Conservation (phyloP, 768 basidiomycete species). For the Aureoboletus auriporus region DNA sequence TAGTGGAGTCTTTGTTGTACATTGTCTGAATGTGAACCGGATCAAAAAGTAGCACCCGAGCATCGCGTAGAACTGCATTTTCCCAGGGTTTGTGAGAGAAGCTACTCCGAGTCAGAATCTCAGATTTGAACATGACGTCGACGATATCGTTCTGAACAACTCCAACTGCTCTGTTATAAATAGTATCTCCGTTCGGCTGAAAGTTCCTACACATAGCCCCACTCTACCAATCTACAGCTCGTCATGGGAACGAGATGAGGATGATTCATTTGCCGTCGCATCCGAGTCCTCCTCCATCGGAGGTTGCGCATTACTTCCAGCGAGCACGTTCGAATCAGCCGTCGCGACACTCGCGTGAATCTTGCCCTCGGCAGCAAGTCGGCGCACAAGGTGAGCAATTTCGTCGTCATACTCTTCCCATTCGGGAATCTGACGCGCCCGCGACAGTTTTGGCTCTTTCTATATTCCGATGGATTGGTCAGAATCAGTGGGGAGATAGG, state of each 20-base stretch:
- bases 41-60: no score
- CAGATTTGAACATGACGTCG: no score
- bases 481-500: neutral
- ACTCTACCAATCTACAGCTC: conserved; percentile 13
- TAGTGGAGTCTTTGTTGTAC: no score
- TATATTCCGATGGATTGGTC: conserved; percentile 30
- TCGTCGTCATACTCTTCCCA: conserved; percentile 95
- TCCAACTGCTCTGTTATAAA: no score
- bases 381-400: conserved; percentile 77
- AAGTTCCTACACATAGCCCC: neutral
- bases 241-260: conserved; percentile 8
- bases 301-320: conserved; percentile 39
- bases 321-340: conserved; percentile 67
- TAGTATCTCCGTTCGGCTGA: no score
- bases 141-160: no score
- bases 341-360: conserved; percentile 65
- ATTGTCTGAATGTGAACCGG: no score
- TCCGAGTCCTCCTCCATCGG: neutral
- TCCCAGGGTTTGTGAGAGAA: no score
- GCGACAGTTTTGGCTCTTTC: conserved; percentile 95
- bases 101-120: no score
- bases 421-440: conserved; percentile 94
- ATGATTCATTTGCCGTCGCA: neutral
- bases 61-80: no score
- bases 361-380: conserved; percentile 65